Conservation (phyloP, 31 red algal species). For the Asparagopsis taxiformis region DNA sequence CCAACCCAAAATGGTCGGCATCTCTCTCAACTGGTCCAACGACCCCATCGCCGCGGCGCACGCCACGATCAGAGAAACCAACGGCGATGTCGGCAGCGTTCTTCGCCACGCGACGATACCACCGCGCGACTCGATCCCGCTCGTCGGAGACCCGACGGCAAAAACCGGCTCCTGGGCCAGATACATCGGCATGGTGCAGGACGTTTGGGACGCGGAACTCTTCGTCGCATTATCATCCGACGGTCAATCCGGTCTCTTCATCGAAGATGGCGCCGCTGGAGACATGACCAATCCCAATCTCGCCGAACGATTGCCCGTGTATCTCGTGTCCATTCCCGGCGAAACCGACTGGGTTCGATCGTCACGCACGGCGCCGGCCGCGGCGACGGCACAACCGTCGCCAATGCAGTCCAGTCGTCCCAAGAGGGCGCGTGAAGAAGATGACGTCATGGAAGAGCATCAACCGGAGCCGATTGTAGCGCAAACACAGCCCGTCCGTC, state of each 20-base stretch:
- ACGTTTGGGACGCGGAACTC: conserved; percentile 69
- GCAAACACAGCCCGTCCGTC: too few species aligned
- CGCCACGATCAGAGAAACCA: conserved; percentile 20
- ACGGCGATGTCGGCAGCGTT: conserved; percentile 3
- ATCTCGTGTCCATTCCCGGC: conserved; percentile 72
- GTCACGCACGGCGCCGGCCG: neutral
- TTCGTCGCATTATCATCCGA: conserved; percentile 39
- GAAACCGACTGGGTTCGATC: conserved; percentile 51
- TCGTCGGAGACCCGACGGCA: conserved; percentile 13
- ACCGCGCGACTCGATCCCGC: conserved; percentile 23
- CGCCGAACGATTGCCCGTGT: conserved; percentile 64
- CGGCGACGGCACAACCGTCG: neutral
- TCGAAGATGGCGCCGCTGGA: conserved; percentile 24
- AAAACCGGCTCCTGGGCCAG: conserved; percentile 36
- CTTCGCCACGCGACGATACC: conserved; percentile 13
- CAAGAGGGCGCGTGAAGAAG: conserved; percentile 23
- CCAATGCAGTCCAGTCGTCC: neutral
- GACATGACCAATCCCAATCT: conserved; percentile 11
- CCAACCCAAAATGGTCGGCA: conserved; percentile 45
- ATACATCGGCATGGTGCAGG: conserved; percentile 76
- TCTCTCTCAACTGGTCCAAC: conserved; percentile 12
- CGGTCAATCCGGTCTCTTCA: conserved; percentile 27
- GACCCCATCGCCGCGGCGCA: conserved; percentile 40
- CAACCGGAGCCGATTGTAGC: too few species aligned
- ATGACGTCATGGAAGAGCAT: conserved; percentile 9